Conservation (phyloP, 129 eudicot species). For the Logfia minima region DNA sequence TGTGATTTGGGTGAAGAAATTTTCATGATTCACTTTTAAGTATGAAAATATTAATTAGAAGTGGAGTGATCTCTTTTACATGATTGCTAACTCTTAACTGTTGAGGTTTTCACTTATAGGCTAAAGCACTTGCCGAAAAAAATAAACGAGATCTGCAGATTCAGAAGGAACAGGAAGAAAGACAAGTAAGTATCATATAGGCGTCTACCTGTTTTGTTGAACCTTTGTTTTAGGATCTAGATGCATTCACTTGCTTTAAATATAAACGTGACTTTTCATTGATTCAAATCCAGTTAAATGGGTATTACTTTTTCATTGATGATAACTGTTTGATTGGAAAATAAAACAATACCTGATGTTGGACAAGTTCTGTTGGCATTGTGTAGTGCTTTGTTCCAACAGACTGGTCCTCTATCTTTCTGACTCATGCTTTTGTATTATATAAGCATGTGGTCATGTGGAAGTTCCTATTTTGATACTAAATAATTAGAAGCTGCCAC, state of each 20-base stretch:
- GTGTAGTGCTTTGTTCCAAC: background rate
- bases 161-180: conserved; percentile 82
- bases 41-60: background rate
- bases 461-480: background rate
- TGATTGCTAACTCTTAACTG: background rate
- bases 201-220: conserved; percentile 10
- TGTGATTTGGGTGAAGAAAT: conserved; percentile 33
- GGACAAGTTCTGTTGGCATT: background rate
- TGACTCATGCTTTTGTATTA: background rate
- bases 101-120: conserved; percentile 45
- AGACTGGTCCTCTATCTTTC: background rate
- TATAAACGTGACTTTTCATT: background rate
- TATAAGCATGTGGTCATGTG: background rate
- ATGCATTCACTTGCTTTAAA: background rate
- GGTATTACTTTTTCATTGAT: background rate
- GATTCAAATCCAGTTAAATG: background rate
- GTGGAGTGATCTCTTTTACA: conserved; percentile 3
- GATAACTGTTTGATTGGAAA: background rate
- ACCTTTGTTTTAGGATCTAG: conserved; percentile 10
- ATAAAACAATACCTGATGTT: background rate
- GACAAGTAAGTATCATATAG: conserved; percentile 56
- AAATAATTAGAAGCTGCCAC: background rate
- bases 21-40: background rate
- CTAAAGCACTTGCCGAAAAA: conserved; percentile 93
- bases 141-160: conserved; percentile 81